Evolutionary conservation across 768 basidiomycete species (phyloP), one percentile per base, ranked within the genome.

Genomic region (Macrolepiota dolichaula): DNA sequence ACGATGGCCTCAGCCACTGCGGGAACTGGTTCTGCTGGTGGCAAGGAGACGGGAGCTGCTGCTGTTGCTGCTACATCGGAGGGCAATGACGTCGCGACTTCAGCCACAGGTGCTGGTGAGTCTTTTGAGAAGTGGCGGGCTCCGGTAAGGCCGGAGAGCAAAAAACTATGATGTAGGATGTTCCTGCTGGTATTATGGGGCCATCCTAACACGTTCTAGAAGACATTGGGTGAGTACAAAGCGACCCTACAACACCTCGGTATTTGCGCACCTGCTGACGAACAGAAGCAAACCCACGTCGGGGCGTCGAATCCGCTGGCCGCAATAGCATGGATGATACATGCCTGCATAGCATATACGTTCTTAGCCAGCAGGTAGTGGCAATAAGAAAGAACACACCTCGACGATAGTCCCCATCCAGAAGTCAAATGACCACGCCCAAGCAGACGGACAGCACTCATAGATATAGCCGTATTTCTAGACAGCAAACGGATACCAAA

Each of bases 71-170:
- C n/a, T n/a, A n/a, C n/a, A n/a, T 54, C 52, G 13, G 52, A 54
- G 24, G 57, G 49, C 24, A 42, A 19, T 19, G 52, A 54, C n/a
- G 44, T 25, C 19, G 59, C 12, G 24, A 53, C 42, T 22, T 47
- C 59, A 22, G 52, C 9, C n/a, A 12, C 35, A n/a, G 46, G 52
- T 24, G 52, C 44, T 24, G 59, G 59, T 29, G 59, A 35, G 15
- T 61, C 59, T 61, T 61, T 61, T 55, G 59, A 54, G 51, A 55
- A 61, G 11, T 61, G 52, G 37, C 59, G 52, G 32, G 52, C 19
- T 22, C 54, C 54, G 15, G 40, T 22, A 1, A 55, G 13, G 35
- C 52, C 46, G 47, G 59, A 46, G 15, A 61, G 44, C 9, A 49
- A 25, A 11, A 27, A 44, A 13, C 13, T 61, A 2, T 24, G 42